Evolutionary conservation across 495 filamentous ascomycete genomes (phyloP).

Genomic region (Hypoxylon intermedium): DNA sequence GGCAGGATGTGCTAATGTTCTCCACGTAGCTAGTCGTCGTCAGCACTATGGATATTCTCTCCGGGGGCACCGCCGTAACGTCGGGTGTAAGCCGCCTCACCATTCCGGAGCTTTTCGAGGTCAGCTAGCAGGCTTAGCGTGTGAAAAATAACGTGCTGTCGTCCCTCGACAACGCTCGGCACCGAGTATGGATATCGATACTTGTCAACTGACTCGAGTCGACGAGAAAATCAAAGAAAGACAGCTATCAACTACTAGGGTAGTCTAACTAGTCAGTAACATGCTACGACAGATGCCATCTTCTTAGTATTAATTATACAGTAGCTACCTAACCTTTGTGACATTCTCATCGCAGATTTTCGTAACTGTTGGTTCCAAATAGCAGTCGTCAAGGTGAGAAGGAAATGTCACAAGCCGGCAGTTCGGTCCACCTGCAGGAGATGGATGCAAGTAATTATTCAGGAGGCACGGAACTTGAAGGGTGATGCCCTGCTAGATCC

Average conservation of each 20-base stretch:
- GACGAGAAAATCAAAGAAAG: not conserved
- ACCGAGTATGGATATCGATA: not conserved
- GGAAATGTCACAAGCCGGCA: not conserved
- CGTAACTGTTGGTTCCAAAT: not conserved
- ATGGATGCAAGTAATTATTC: no score
- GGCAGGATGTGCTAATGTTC: slow-evolving; percentile 17
- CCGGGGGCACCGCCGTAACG: no score
- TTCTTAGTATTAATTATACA: not conserved
- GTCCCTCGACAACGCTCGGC: not conserved
- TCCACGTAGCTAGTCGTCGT: slow-evolving; percentile 12
- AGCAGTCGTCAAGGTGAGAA: not conserved
- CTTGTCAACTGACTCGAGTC: slow-evolving; percentile 23
- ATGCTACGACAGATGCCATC: not conserved
- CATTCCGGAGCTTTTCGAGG: slow-evolving; percentile 3
- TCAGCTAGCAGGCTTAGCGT: not conserved
- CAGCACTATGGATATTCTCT: no score
- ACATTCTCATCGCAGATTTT: slow-evolving; percentile 2
- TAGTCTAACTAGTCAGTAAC: slow-evolving; percentile 1
- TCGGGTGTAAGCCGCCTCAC: not conserved
- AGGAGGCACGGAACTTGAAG: no score
- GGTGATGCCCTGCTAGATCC: slow-evolving; percentile 10
- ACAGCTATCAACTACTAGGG: slow-evolving; percentile 13
- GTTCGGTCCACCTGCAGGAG: no score
- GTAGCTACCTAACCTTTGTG: not conserved
- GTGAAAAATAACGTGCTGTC: not conserved